Evolutionary conservation across 768 basidiomycete genomes (phyloP).

Genomic region (Lyophyllum shimeji): DNA sequence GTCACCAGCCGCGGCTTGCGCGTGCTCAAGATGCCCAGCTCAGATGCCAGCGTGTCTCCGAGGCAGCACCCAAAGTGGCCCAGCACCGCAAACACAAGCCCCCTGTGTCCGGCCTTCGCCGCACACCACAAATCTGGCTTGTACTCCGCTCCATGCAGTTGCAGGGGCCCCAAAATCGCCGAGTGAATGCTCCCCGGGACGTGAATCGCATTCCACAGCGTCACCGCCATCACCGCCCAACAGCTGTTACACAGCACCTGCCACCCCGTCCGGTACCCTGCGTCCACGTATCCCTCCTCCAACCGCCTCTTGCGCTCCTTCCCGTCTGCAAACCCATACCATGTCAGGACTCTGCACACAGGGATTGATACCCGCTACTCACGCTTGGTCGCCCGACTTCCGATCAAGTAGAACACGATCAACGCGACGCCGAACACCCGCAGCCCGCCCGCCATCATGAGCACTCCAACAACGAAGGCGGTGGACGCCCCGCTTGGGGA

Average conservation of each 20-base stretch:
- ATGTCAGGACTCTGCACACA: not conserved
- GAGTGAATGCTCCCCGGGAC: conserved; percentile 43
- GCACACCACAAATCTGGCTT: conserved; percentile 61
- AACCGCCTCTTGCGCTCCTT: conserved; percentile 71
- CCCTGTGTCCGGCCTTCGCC: conserved; percentile 52
- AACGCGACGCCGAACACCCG: conserved; percentile 65
- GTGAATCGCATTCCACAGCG: conserved; percentile 65
- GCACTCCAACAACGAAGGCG: conserved; percentile 75
- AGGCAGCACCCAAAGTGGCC: conserved; percentile 91
- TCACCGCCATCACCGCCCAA: conserved; percentile 56
- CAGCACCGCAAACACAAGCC: conserved; percentile 60
- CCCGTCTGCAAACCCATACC: conserved; percentile 47
- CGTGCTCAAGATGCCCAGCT: conserved; percentile 83
- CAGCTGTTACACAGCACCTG: conserved; percentile 86
- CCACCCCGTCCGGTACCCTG: conserved; percentile 71
- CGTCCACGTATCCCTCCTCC: conserved; percentile 75
- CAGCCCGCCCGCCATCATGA: conserved; percentile 67
- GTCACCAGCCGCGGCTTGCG: conserved; percentile 76
- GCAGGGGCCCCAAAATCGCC: conserved; percentile 21
- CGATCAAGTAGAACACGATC: conserved; percentile 77
- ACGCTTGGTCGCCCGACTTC: conserved; percentile 84
- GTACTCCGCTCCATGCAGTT: conserved; percentile 31
- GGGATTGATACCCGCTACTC: conserved; percentile 24
- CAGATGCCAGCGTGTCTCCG: conserved; percentile 91
- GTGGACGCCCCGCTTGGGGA: conserved; percentile 74